Conservation (phyloP, 2,329 filamentous ascomycete genomes). For the Paecilomyces sp. region DNA sequence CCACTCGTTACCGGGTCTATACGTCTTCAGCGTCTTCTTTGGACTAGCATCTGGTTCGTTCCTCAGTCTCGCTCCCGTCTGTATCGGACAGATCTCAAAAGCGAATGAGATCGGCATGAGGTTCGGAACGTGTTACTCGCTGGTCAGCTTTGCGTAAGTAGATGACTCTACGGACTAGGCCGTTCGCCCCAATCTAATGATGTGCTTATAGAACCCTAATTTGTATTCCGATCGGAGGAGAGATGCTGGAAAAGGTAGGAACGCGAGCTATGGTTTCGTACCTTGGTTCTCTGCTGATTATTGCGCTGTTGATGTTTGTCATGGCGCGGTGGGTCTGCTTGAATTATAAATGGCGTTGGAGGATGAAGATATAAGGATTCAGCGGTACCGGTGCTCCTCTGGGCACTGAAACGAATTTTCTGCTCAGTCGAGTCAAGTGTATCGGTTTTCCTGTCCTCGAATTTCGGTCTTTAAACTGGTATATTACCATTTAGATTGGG, state of each 20-base stretch:
- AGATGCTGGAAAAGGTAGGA: slow-evolving; percentile 43
- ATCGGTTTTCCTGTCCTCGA: too few relatives aligned
- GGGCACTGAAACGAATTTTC: too few relatives aligned
- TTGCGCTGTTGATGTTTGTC: slow-evolving; percentile 26
- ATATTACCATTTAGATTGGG: too few relatives aligned
- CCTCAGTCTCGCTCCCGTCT: slow-evolving; percentile 39
- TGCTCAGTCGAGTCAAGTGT: too few relatives aligned
- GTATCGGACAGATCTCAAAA: slow-evolving; percentile 42
- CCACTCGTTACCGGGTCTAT: slow-evolving; percentile 29
- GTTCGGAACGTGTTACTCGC: slow-evolving; percentile 44
- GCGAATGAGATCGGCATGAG: slow-evolving; percentile 42
- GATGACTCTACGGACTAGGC: not conserved
- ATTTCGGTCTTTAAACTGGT: too few relatives aligned
- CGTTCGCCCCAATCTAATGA: too few relatives aligned
- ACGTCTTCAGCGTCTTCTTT: slow-evolving; percentile 38
- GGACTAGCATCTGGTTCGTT: slow-evolving; percentile 43
- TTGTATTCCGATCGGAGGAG: slow-evolving; percentile 42
- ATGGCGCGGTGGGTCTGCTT: slow-evolving; percentile 33
- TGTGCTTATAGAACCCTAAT: slow-evolving; percentile 30
- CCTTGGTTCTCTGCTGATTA: slow-evolving; percentile 35
- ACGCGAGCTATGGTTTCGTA: slow-evolving; percentile 40
- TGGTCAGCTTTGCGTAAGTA: slow-evolving; percentile 39
- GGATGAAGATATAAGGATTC: slow-evolving; percentile 22
- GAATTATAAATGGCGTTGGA: slow-evolving; percentile 32
- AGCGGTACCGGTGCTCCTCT: too few relatives aligned